Percentiles rank a stretch among this genome's conserved stretches.
These are phyloP conservation scores for Talaromyces islandicus DNA, from an alignment of 2,329 filamentous ascomycete genomes.

Conservation along the genomic window DNA sequence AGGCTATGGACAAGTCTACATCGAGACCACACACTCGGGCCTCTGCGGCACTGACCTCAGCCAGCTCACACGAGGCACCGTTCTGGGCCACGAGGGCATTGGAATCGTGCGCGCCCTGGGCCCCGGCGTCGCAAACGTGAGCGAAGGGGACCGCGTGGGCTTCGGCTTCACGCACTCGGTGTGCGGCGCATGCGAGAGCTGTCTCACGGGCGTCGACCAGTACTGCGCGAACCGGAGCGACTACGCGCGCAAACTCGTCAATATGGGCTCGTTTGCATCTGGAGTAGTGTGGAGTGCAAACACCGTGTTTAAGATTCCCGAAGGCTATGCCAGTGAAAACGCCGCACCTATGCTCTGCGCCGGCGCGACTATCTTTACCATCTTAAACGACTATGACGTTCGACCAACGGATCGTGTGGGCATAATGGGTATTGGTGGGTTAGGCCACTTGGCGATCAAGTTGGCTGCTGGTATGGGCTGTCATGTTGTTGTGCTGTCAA, in stretches of 20 bases:
- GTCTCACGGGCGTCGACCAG: slow-evolving; percentile 19
- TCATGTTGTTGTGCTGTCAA: slow-evolving; percentile 38
- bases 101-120: slow-evolving; percentile 47
- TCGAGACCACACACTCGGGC: slow-evolving; percentile 13
- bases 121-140: slow-evolving; percentile 40
- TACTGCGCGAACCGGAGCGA: slow-evolving; percentile 13
- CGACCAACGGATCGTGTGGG: slow-evolving; percentile 63
- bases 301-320: slow-evolving; percentile 32
- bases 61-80: slow-evolving; percentile 17
- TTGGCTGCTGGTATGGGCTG: slow-evolving; percentile 63
- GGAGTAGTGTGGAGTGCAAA: slow-evolving; percentile 29
- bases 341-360: slow-evolving; percentile 32
- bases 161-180: slow-evolving; percentile 29
- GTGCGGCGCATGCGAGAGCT: slow-evolving; percentile 31
- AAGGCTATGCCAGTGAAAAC: slow-evolving; percentile 21
- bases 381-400: slow-evolving; percentile 51
- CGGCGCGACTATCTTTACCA: slow-evolving; percentile 43
- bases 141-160: slow-evolving; percentile 37
- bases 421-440: slow-evolving; percentile 65
- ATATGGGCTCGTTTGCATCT: slow-evolving; percentile 26
- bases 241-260: slow-evolving; percentile 25
- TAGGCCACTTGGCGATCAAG: slow-evolving; percentile 64
- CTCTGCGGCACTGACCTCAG: slow-evolving; percentile 22
- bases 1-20: neutral
- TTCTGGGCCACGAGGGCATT: slow-evolving; percentile 51